Evolutionary conservation across 176 grass and related monocot genomes (phyloP).

Genomic region (Lolium rigidum): DNA sequence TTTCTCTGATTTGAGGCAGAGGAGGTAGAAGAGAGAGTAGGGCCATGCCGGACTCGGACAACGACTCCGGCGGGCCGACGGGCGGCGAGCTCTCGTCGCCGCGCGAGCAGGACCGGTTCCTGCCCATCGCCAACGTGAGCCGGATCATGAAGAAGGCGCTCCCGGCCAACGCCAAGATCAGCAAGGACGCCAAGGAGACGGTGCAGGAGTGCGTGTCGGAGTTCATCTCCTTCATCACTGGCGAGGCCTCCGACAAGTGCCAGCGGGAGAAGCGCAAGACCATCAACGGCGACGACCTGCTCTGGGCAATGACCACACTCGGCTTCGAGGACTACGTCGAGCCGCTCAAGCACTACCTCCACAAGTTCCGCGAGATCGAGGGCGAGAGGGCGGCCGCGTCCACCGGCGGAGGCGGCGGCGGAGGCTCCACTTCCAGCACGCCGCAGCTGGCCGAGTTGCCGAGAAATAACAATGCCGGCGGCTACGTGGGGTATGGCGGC

Average conservation of each 20-base stretch:
- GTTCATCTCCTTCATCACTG: slow-evolving; percentile 99
- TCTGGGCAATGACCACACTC: slow-evolving; percentile 98
- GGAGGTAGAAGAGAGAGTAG: not conserved
- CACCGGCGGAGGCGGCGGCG: slow-evolving; percentile 11
- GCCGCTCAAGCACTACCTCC: slow-evolving; percentile 92
- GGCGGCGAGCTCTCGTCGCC: slow-evolving; percentile 61
- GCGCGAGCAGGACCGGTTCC: slow-evolving; percentile 93
- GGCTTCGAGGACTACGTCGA: slow-evolving; percentile 98
- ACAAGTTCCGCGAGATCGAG: slow-evolving; percentile 93
- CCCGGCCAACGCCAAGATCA: slow-evolving; percentile 96
- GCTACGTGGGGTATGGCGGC: slow-evolving; percentile 33
- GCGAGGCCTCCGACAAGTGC: slow-evolving; percentile 99
- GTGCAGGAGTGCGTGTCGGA: slow-evolving; percentile 99
- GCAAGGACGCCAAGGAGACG: slow-evolving; percentile 99
- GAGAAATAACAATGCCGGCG: slow-evolving; percentile 35
- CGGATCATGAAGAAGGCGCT: slow-evolving; percentile 99
- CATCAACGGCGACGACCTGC: slow-evolving; percentile 97
- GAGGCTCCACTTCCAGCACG: slow-evolving; percentile 9
- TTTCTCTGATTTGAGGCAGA: slow-evolving; percentile 42
- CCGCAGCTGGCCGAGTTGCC: slow-evolving; percentile 26
- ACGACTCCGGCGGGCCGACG: slow-evolving; percentile 73
- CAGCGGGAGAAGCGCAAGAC: slow-evolving; percentile 99
- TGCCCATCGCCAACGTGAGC: slow-evolving; percentile 98
- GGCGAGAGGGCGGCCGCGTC: slow-evolving; percentile 62
- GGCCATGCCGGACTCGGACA: slow-evolving; percentile 87